A percentile compares a stretch with the other conserved stretches of the same genome.
Conservation (phyloP, 2,329 filamentous ascomycete genomes). For the Trichoderma atrobrunneum region DNA sequence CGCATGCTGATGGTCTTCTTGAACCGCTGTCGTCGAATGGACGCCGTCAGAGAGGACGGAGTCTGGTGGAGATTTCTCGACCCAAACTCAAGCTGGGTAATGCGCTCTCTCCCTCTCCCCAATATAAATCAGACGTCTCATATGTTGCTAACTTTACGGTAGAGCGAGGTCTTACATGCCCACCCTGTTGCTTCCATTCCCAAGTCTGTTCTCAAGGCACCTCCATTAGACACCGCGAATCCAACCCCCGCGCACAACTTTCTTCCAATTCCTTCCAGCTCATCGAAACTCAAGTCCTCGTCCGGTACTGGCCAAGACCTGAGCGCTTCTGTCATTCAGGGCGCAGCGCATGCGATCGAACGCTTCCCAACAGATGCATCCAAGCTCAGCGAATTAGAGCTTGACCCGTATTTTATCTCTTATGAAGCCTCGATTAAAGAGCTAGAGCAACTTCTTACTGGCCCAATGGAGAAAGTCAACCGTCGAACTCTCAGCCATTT, state of each 20-base stretch:
- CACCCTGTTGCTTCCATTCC: constrained; percentile 88
- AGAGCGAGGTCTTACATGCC: constrained; percentile 94
- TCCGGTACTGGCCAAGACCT: constrained; percentile 37
- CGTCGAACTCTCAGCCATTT: constrained; percentile 83
- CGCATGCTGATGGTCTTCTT: constrained; percentile 95
- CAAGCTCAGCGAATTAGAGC: constrained; percentile 77
- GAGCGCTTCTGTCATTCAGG: constrained; percentile 38
- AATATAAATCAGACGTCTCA: not conserved
- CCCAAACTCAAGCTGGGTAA: constrained; percentile 97
- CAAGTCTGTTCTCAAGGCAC: constrained; percentile 90
- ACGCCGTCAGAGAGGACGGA: constrained; percentile 84
- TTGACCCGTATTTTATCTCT: constrained; percentile 93
- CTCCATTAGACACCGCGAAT: constrained; percentile 93
- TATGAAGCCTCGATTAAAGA: constrained; percentile 93
- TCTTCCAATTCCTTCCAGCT: constrained; percentile 80
- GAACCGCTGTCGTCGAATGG: constrained; percentile 90
- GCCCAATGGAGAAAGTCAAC: constrained; percentile 96
- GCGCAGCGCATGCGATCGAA: constrained; percentile 60
- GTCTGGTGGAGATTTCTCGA: constrained; percentile 98
- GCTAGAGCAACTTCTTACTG: constrained; percentile 80
- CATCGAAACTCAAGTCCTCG: constrained; percentile 75
- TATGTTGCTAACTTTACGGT: constrained; percentile 23
- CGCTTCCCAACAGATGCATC: constrained; percentile 80
- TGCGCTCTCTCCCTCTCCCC: constrained; percentile 19
- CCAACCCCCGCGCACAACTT: constrained; percentile 82